These are phyloP conservation scores for Hypomyces rosellus DNA, from an alignment of 2,329 filamentous ascomycete genomes.

Conservation along the genomic window DNA sequence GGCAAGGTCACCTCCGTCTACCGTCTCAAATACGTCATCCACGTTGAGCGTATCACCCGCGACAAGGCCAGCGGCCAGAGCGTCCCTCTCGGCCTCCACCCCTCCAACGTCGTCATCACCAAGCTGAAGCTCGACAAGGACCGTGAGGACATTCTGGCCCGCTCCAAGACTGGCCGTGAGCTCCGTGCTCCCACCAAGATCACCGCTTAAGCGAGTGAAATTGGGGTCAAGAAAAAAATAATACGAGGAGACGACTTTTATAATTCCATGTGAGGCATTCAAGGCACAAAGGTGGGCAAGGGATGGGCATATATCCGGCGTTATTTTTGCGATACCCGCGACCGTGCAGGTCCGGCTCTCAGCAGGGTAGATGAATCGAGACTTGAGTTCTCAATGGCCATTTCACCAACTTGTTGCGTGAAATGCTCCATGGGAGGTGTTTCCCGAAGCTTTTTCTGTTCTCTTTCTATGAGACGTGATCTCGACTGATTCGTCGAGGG, in stretches of 20 bases:
- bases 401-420: slow-evolving; percentile 57
- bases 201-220: slow-evolving; percentile 41
- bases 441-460: slow-evolving; percentile 52
- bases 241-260: slow-evolving; percentile 13
- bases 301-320: slow-evolving; percentile 36
- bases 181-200: slow-evolving; percentile 65
- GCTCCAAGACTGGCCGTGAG: slow-evolving; percentile 76
- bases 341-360: slow-evolving; percentile 25
- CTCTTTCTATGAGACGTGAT: slow-evolving; percentile 11
- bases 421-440: slow-evolving; percentile 71
- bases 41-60: slow-evolving; percentile 92
- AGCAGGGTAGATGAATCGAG: slow-evolving; percentile 38
- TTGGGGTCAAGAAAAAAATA: slow-evolving; percentile 14
- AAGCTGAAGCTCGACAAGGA: slow-evolving; percentile 99
- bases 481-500: slow-evolving; percentile 5
- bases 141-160: slow-evolving; percentile 80
- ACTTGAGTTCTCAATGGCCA: slow-evolving; percentile 60
- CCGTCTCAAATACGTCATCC: slow-evolving; percentile 95
- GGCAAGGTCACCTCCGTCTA: slow-evolving; percentile 98
- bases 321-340: slow-evolving; percentile 27
- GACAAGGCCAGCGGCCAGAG: slow-evolving; percentile 97
- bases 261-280: slow-evolving; percentile 15
- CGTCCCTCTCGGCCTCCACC: slow-evolving; percentile 89
- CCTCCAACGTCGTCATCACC: slow-evolving; percentile 96
- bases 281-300: slow-evolving; percentile 16